Percentiles rank a stretch among this genome's conserved stretches.
Conservation (phyloP, 2,329 filamentous ascomycete genomes). For the Anisogramma anomala region DNA sequence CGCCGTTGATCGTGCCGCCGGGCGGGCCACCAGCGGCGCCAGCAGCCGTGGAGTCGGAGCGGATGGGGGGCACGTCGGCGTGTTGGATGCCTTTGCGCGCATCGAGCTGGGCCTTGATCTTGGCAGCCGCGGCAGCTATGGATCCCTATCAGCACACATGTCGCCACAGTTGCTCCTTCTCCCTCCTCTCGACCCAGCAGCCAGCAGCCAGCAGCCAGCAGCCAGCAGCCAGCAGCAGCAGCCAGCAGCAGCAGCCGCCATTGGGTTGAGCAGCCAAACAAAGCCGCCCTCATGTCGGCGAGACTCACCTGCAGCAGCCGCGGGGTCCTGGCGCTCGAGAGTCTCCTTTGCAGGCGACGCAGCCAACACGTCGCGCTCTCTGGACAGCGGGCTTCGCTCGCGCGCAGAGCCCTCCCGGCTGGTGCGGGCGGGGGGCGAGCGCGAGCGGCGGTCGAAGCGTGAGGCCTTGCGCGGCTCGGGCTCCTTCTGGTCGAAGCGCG, state of each 20-base stretch:
- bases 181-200: no score
- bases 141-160: background rate
- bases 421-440: slow-evolving; percentile 56
- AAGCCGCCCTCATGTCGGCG: no score
- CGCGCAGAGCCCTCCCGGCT: slow-evolving; percentile 54
- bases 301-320: slow-evolving; percentile 61
- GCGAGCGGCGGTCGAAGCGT: slow-evolving; percentile 84
- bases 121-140: slow-evolving; percentile 74
- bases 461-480: slow-evolving; percentile 65
- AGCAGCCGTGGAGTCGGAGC: slow-evolving; percentile 27
- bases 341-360: slow-evolving; percentile 36
- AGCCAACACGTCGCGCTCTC: slow-evolving; percentile 25
- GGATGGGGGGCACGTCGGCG: slow-evolving; percentile 76
- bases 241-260: background rate
- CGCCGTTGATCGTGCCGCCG: slow-evolving; percentile 58
- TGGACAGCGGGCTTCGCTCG: slow-evolving; percentile 65
- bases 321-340: slow-evolving; percentile 59
- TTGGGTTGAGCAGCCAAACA: background rate
- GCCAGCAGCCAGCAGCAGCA: no score
- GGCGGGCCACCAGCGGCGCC: slow-evolving; percentile 25
- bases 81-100: slow-evolving; percentile 84
- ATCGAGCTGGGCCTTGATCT: slow-evolving; percentile 73
- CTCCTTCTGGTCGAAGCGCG: slow-evolving; percentile 88
- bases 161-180: no score
- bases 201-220: no score